Conservation (phyloP, 176 grass and related monocot species). For the Tillandsia fasciculata region DNA sequence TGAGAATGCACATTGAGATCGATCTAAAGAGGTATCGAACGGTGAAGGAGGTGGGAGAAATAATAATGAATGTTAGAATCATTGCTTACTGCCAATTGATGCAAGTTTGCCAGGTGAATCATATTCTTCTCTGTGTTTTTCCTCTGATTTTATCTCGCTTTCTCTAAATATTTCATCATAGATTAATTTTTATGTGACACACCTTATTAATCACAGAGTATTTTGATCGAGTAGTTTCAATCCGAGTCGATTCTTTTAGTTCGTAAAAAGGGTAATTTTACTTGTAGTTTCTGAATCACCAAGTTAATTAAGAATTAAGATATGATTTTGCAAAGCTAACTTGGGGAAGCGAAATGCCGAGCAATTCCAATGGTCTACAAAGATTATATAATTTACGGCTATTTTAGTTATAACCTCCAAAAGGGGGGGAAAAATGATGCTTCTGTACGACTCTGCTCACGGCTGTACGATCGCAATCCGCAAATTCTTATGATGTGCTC, state of each 20-base stretch:
- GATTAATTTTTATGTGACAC: background rate
- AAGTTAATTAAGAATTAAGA: no score
- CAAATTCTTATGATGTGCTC: no score
- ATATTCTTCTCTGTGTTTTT: background rate
- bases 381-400: background rate
- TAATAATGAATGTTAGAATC: constrained; percentile 75
- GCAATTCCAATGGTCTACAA: background rate
- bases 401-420: no score
- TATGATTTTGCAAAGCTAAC: background rate
- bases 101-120: constrained; percentile 77
- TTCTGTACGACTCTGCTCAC: no score
- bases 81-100: constrained; percentile 65
- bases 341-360: background rate
- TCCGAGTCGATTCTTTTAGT: no score
- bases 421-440: no score
- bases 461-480: no score
- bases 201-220: background rate
- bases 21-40: constrained; percentile 52
- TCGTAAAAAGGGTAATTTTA: no score
- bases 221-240: no score
- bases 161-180: background rate
- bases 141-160: background rate
- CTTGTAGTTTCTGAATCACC: no score
- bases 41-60: constrained; percentile 49
- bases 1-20: constrained; percentile 72